phyloP scores from a whole-genome alignment of 441 rosid species.

The Pelargonium fulgidum region DNA sequence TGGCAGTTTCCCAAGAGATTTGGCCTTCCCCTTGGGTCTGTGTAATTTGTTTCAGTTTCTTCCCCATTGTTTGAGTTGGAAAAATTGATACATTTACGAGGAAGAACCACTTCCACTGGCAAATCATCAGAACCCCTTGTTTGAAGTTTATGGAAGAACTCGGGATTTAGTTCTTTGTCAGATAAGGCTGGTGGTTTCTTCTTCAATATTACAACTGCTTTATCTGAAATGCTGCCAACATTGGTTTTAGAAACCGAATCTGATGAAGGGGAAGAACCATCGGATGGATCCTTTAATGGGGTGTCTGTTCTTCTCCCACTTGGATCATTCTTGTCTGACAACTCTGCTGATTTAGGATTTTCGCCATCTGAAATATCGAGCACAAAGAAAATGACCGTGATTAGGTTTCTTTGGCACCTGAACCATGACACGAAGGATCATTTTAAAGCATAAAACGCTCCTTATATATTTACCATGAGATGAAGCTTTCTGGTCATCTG shows the following conservation, averaged over 20 bases:
- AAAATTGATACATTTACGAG: slow-evolving; percentile 58
- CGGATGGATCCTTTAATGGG: slow-evolving; percentile 39
- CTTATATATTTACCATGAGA: slow-evolving; percentile 42
- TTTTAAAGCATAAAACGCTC: slow-evolving; percentile 1
- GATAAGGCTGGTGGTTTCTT: slow-evolving; percentile 73
- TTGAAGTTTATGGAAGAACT: slow-evolving; percentile 91
- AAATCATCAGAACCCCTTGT: slow-evolving; percentile 65
- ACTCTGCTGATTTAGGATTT: slow-evolving; percentile 31
- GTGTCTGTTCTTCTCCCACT: slow-evolving; percentile 37
- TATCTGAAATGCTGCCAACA: slow-evolving; percentile 59
- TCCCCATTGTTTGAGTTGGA: slow-evolving; percentile 54
- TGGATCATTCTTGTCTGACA: slow-evolving; percentile 36
- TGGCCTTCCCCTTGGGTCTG: slow-evolving; percentile 43
- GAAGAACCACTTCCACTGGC: slow-evolving; percentile 90
- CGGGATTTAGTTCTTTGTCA: slow-evolving; percentile 83
- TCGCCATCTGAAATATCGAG: slow-evolving; percentile 32
- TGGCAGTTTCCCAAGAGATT: slow-evolving; percentile 42
- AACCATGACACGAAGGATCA: not conserved
- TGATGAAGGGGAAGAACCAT: slow-evolving; percentile 36
- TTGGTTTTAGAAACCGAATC: slow-evolving; percentile 53
- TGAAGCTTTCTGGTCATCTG: slow-evolving; percentile 54
- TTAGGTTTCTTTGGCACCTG: no score
- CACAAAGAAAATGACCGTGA: slow-evolving; percentile 4
- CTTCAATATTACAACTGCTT: slow-evolving; percentile 78
- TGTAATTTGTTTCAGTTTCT: slow-evolving; percentile 45